Conservation (phyloP, 2,329 filamentous ascomycete species). For the Ascochyta viciae-villosae region DNA sequence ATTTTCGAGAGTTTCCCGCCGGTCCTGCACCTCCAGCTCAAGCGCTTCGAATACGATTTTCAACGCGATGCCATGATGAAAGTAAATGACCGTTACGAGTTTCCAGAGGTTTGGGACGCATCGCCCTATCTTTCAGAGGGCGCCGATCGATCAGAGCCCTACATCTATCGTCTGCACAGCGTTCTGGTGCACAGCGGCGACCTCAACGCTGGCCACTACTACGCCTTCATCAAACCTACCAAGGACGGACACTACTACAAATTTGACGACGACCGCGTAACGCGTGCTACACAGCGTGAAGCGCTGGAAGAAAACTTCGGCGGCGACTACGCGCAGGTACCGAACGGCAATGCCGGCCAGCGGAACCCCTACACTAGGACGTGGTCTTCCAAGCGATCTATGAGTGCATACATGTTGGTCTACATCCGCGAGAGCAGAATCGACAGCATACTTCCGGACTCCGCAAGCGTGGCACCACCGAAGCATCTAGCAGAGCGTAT, state of each 20-base stretch:
- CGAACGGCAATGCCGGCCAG: conserved; percentile 61
- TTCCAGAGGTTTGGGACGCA: conserved; percentile 83
- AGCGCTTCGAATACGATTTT: conserved; percentile 97
- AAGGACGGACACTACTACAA: conserved; percentile 96
- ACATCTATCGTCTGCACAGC: conserved; percentile 91
- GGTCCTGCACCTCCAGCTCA: conserved; percentile 91
- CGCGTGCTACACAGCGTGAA: conserved; percentile 88
- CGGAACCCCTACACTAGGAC: conserved; percentile 70
- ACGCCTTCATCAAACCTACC: conserved; percentile 88
- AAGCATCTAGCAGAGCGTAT: conserved; percentile 79
- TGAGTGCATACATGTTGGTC: conserved; percentile 98
- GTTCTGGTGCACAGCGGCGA: conserved; percentile 97
- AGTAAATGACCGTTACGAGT: conserved; percentile 92
- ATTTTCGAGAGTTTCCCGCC: conserved; percentile 96
- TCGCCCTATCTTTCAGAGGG: conserved; percentile 85
- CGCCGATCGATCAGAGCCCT: conserved; percentile 86
- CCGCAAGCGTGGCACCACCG: conserved; percentile 80
- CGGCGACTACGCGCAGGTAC: conserved; percentile 74
- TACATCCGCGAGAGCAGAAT: conserved; percentile 89
- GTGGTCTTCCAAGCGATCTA: conserved; percentile 70
- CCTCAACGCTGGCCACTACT: conserved; percentile 96
- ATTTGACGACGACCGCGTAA: conserved; percentile 97
- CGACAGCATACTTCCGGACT: conserved; percentile 80
- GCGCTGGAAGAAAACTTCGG: conserved; percentile 97
- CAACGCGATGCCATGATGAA: conserved; percentile 98